phyloP scores from a whole-genome alignment of 1,139 yeast genomes.

The Pichia inconspicua region DNA sequence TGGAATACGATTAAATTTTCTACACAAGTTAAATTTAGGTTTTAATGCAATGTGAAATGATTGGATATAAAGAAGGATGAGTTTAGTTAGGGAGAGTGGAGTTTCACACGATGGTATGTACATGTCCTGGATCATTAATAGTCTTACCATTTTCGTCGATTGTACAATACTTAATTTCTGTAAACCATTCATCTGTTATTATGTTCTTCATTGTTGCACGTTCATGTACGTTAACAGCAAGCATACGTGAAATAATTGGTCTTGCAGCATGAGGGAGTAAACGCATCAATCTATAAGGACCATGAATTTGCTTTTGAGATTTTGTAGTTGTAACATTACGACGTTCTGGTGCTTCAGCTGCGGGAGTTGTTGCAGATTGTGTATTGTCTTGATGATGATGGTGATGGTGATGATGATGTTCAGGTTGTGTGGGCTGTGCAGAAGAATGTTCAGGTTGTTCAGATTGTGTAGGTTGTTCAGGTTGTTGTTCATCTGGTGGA shows the following conservation, averaged over 20 bases:
- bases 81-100: neutral
- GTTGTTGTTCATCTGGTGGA: constrained; percentile 9
- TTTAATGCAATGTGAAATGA: neutral
- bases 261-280: constrained; percentile 89
- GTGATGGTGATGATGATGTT: constrained; percentile 12
- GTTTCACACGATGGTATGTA: constrained; percentile 40
- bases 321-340: constrained; percentile 23
- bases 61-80: neutral
- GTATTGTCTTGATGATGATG: constrained; percentile 3
- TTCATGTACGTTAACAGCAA: constrained; percentile 57
- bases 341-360: constrained; percentile 23
- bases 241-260: constrained; percentile 71
- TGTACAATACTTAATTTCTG: constrained; percentile 45
- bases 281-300: constrained; percentile 90
- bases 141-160: constrained; percentile 37
- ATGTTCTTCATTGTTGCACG: constrained; percentile 77
- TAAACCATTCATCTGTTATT: constrained; percentile 72
- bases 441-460: neutral
- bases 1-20: too few relatives aligned
- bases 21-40: neutral
- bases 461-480: neutral
- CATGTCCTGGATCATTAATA: constrained; percentile 43
- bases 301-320: constrained; percentile 35
- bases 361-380: neutral
- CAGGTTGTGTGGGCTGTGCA: neutral